phyloP scores from a whole-genome alignment of 2,329 filamentous ascomycete species.

The Diaporthe sp. region DNA sequence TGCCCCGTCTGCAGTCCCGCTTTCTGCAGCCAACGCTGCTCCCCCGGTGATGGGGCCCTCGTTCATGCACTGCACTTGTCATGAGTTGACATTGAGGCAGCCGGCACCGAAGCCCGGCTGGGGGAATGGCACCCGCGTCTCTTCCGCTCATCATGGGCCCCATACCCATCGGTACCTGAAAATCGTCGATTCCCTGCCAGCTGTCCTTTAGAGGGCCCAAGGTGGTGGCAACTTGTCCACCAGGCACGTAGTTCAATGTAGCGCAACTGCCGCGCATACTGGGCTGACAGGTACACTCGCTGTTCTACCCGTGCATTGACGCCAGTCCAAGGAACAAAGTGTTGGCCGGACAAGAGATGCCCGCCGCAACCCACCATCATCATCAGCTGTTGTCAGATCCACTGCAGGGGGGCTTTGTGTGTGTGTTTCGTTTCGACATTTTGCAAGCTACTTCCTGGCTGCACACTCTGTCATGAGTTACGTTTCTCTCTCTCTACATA shows the following conservation, averaged over 20 bases:
- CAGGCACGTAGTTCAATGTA: background rate
- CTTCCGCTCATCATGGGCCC: slow-evolving; percentile 13
- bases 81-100: slow-evolving; percentile 21
- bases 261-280: background rate
- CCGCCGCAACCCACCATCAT: slow-evolving; percentile 11
- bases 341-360: background rate
- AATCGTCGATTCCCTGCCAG: slow-evolving; percentile 5
- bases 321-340: slow-evolving; percentile 10
- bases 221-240: background rate
- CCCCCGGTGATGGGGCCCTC: slow-evolving; percentile 17
- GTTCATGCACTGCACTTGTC: slow-evolving; percentile 28
- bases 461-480: background rate
- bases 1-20: background rate
- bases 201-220: background rate
- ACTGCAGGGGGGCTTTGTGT: slow-evolving; percentile 21
- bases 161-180: slow-evolving; percentile 13
- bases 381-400: slow-evolving; percentile 16
- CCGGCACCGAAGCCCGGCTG: slow-evolving; percentile 13
- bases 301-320: background rate
- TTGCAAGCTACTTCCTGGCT: slow-evolving; percentile 18
- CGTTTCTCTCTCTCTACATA: background rate
- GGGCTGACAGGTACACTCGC: background rate
- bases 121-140: background rate
- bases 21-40: slow-evolving; percentile 16
- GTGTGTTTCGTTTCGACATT: slow-evolving; percentile 23